phyloP scores from a whole-genome alignment of 495 filamentous ascomycete species.

The Copromyces sp. region DNA sequence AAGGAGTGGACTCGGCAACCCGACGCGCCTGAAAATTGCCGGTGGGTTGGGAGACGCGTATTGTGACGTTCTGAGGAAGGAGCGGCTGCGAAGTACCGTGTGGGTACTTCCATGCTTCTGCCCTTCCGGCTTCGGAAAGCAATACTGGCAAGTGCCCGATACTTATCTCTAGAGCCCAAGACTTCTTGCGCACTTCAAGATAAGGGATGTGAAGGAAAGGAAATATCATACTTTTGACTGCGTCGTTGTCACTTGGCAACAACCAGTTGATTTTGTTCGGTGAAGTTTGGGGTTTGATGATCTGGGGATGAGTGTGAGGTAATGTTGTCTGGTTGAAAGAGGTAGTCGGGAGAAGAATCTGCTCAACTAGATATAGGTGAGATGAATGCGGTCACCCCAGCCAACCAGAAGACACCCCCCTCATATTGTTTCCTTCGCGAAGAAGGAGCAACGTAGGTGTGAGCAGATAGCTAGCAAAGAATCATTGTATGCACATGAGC shows the following conservation, averaged over 20 bases:
- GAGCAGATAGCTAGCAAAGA: not conserved
- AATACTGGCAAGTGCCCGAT: not conserved
- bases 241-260: not conserved
- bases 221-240: not conserved
- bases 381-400: not conserved
- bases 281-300: not conserved
- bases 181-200: not conserved
- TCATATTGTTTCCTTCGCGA: not conserved
- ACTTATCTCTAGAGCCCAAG: not conserved
- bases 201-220: not conserved
- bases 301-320: not conserved
- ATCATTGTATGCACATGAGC: not conserved
- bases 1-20: not conserved
- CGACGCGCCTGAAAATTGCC: not conserved
- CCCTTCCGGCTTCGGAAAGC: not conserved
- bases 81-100: not conserved
- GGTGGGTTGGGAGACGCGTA: not conserved
- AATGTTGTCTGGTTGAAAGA: not conserved
- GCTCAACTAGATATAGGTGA: not conserved
- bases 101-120: not conserved
- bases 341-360: not conserved
- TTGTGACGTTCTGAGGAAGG: not conserved
- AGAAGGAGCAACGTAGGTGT: not conserved
- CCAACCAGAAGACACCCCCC: not conserved
- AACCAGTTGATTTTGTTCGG: not conserved